These are phyloP conservation scores for Aspergillus saccharolyticus DNA, from an alignment of 495 filamentous ascomycete species.

Conservation along the genomic window DNA sequence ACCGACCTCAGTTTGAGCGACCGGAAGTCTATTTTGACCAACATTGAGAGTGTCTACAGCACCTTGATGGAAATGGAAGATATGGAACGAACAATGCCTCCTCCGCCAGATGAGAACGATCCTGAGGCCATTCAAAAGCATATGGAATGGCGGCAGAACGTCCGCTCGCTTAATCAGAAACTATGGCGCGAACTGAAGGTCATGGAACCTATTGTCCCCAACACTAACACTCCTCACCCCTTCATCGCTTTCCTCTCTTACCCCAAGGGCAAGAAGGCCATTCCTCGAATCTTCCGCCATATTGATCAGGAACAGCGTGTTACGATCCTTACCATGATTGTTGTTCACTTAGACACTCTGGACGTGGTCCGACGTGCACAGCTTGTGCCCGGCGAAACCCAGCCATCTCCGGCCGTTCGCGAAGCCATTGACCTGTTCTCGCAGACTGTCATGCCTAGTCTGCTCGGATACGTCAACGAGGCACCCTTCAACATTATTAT, in stretches of 20 bases:
- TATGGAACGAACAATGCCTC: conserved; percentile 83
- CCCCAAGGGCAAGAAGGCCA: conserved; percentile 91
- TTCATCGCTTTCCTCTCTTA: conserved; percentile 96
- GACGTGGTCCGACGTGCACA: conserved; percentile 82
- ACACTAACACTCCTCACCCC: conserved; percentile 70
- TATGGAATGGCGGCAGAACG: conserved; percentile 64
- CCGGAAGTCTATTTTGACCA: conserved; percentile 72
- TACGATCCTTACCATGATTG: conserved; percentile 90
- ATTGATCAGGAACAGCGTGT: conserved; percentile 87
- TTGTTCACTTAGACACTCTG: conserved; percentile 86
- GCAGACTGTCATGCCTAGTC: conserved; percentile 77
- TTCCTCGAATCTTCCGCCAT: conserved; percentile 90
- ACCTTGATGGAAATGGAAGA: conserved; percentile 91
- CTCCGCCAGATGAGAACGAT: conserved; percentile 57
- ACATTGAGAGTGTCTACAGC: conserved; percentile 82
- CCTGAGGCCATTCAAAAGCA: conserved; percentile 60
- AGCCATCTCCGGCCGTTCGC: conserved; percentile 63
- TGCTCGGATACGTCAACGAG: conserved; percentile 84
- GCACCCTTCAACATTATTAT: conserved; percentile 85
- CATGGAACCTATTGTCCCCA: conserved; percentile 78
- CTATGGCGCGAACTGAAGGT: conserved; percentile 84
- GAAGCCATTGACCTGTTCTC: conserved; percentile 92
- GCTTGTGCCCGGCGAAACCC: conserved; percentile 60
- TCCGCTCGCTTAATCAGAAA: conserved; percentile 67
- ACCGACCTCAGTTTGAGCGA: conserved; percentile 56